Base-by-base conservation (phyloP, 345 rosid genomes). In the Ceriops decandra region DNA sequence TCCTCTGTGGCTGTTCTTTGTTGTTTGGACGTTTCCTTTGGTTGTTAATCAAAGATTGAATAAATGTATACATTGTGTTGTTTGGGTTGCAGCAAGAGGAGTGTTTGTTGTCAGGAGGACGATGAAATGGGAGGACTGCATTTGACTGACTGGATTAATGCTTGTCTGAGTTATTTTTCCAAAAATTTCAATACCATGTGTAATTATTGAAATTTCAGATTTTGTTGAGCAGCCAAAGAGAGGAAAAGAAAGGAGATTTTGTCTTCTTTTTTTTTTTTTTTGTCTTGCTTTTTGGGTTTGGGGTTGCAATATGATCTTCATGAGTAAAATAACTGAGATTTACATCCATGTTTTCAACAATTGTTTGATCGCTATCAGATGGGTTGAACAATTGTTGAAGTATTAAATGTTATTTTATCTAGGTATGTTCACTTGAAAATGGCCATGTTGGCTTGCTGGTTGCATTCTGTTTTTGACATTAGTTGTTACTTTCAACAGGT, bases 401-500 rank as follows among this genome's bases (percentile, higher is more conserved):
- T 19, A 17, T 24, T 49, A 21, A 4, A 54, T 6, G 2, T 54
- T n/a, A n/a, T n/a, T 1, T 54, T 54, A 13, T 8, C 26, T 27
- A 24, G 28, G 5, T 10, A 56, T 56, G 59, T 5, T 4, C 22
- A 15, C 28, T 10, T 56, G 5, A 24, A 56, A 56, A 56, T 56
- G 16, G 49, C 13, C 5, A 8, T 2, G 24, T 59, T 38, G 6
- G 56, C 58, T 47, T 62, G 17, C 27, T 33, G 54, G 13, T 52
- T 64, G 26, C 19, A 15, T 36, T 46, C 62, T 54, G 36, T 60
- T 71, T 69, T 56, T 47, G n/a, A 70, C 35, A 2, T 52, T 49
- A 53, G 28, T 74, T 65, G 16, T 67, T 64, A 70, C 51, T 57
- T 63, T 78, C 15, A 21, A 49, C 74, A 71, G 80, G 62, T 68